Conservation (phyloP, 768 basidiomycete genomes). For the Baorangia bicolor region DNA sequence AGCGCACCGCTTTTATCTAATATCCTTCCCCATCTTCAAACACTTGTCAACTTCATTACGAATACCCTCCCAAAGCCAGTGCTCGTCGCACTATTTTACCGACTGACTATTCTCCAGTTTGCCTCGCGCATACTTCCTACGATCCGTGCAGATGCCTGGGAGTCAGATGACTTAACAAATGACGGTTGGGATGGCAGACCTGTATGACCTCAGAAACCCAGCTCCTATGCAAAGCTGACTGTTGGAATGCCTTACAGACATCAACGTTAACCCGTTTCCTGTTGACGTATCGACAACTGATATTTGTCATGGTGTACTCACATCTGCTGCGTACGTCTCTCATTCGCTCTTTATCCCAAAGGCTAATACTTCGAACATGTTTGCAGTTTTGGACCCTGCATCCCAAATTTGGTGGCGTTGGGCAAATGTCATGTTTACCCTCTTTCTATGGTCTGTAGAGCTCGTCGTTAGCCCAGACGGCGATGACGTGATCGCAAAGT, state of each 20-base stretch:
- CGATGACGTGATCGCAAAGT: constrained; percentile 63
- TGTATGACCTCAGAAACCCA: constrained; percentile 37
- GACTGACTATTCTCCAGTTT: constrained; percentile 75
- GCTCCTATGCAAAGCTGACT: constrained; percentile 7
- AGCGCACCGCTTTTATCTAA: constrained; percentile 78
- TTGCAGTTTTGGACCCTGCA: constrained; percentile 78
- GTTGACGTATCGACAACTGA: constrained; percentile 78
- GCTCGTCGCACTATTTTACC: constrained; percentile 74
- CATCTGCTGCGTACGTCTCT: constrained; percentile 70
- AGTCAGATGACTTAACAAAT: constrained; percentile 59
- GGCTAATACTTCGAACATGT: background rate
- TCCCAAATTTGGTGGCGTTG: constrained; percentile 95
- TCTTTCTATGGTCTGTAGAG: constrained; percentile 81
- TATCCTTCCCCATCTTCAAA: constrained; percentile 78
- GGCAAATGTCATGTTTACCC: constrained; percentile 86
- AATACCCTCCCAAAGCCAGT: constrained; percentile 87
- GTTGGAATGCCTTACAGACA: constrained; percentile 45
- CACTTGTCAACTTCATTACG: constrained; percentile 75
- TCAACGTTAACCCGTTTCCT: constrained; percentile 72
- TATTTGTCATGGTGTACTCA: constrained; percentile 86
- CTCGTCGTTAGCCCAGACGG: constrained; percentile 77
- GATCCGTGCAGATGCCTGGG: constrained; percentile 81
- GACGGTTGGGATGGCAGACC: constrained; percentile 71
- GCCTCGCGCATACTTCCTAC: constrained; percentile 83
- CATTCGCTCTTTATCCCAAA: background rate